Base-by-base conservation (phyloP, 345 rosid genomes). In the Cardamine chenopodiifolia region DNA sequence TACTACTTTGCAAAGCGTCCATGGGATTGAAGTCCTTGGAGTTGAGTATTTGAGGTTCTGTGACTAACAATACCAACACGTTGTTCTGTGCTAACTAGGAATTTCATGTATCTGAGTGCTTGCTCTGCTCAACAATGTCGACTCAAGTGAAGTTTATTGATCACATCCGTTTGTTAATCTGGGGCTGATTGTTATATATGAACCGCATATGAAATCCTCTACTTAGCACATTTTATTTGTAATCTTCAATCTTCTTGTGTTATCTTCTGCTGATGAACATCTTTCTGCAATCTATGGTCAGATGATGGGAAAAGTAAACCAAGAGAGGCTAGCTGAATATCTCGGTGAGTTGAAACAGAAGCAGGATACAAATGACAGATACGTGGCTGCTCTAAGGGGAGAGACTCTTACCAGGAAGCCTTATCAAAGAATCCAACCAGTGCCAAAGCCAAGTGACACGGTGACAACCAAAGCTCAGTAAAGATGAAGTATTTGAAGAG, bases 281-380 rank as follows among this genome's bases (percentile, higher is more conserved):
- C 1, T 31, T 17, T 44, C 11, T 76, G 60, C n/a, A 61, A 31
- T 42, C 4, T 35, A 7, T 68, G 63, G 49, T 42, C 83, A 93
- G 97, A 86, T 92, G 97, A 88, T 95, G 98, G 97, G 92, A 40
- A 87, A 82, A 84, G 97, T 89, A 17, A 90, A 92, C 73, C 85
- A 81, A 80, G 97, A 92, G 78, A 82, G 99, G 72, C 80, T 95
- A 62, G 97, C 92, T 6, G 99, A 90, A 62, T 95, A 86, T 78
- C 96, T 95, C 2, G 90, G 93, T 47, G 97, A 94, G 84, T 81
- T 94, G 72, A 83, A 91, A 83, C 84, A 93, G 70, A 94, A 87
- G 73, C 91, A 94, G 80, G 89, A 94, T 71, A 94, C 98, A 8
- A 94, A 91, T 45, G 96, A 94, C 71, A 85, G 97, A 31, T 94